Evolutionary conservation across 805 yeast species (phyloP), one percentile per base, ranked within the genome.

Genomic region (Lachancea quebecensis): DNA sequence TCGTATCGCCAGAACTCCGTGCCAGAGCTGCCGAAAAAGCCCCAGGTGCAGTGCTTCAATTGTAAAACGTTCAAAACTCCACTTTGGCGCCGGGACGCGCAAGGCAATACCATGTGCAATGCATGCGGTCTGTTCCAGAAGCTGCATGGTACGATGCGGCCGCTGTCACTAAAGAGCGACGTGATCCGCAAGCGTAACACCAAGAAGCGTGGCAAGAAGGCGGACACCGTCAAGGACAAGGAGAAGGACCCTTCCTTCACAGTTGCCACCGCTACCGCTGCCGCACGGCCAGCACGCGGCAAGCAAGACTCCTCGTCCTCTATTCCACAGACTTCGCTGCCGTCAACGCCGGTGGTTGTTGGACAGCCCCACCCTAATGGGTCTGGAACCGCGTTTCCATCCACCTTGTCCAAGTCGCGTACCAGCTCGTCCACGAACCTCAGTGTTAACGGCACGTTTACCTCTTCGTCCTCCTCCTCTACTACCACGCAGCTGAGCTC

Each of bases 61-160:
- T 91, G 99, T 65, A 82, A 84, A 57, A 91, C 99, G 0, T 79
- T 76, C 51, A 89, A 95, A 14, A 91, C 99, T 0, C 99, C 99
- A 1, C 65, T 91, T 14, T 91, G 99, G 99, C 72, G 99, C 55
- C 73, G 97, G 41, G 87, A 88, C 56, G 89, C 95, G 0, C 86
- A 85, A 48, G 97, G 97, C 1, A 83, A 86, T 57, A 95, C 96
- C 0, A 69, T 91, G 48, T 91, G 98, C 68, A 91, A 91, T 64
- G 98, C 99, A 0, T 91, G 99, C 69, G 99, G 98, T 0, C 70
- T 91, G 49, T 91, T 91, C 56, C 74, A 86, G 58, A 91, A 91
- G 64, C 70, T 91, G 18, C 98, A 91, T 58, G 98, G 97, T n/a
- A 91, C 88, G 3, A 95, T 87, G 50, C 72, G 98, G 47, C 99